Conservation (phyloP, 768 basidiomycete genomes). For the Cystofilobasidium bisporidii region DNA sequence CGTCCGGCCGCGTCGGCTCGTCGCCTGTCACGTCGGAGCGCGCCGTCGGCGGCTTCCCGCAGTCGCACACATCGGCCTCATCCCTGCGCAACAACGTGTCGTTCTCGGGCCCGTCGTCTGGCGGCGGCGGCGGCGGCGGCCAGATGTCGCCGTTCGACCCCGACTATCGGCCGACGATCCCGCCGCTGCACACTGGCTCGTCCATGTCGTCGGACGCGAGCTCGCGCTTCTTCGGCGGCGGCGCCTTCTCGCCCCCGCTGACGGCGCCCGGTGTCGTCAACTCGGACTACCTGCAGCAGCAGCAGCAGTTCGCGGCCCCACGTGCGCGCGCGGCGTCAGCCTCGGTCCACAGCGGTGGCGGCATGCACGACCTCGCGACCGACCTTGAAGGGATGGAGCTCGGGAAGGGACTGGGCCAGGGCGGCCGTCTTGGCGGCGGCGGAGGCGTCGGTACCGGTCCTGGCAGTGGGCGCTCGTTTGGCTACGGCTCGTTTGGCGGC, state of each 20-base stretch:
- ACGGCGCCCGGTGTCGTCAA: slow-evolving; percentile 18
- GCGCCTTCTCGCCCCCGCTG: slow-evolving; percentile 20
- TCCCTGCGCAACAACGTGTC: slow-evolving; percentile 2
- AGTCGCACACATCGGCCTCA: neutral
- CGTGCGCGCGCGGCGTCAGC: slow-evolving; percentile 22
- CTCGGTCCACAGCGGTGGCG: slow-evolving; percentile 17
- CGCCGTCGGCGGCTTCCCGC: neutral
- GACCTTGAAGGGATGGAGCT: slow-evolving; percentile 23
- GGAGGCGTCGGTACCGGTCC: slow-evolving; percentile 6
- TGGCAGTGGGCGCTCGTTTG: slow-evolving; percentile 14
- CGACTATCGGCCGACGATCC: slow-evolving; percentile 17
- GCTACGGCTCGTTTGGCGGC: slow-evolving; percentile 23
- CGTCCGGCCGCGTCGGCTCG: slow-evolving; percentile 12
- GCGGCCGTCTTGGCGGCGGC: neutral
- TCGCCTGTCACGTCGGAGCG: slow-evolving; percentile 3
- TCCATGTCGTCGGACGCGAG: slow-evolving; percentile 18
- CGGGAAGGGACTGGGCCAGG: neutral
- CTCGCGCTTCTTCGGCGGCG: slow-evolving; percentile 7
- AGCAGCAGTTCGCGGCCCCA: slow-evolving; percentile 14
- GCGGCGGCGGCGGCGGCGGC: neutral
- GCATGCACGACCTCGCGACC: slow-evolving; percentile 14
- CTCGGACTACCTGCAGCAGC: slow-evolving; percentile 26
- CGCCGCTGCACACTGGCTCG: slow-evolving; percentile 17
- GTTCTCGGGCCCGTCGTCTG: neutral
- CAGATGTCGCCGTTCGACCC: slow-evolving; percentile 19